Evolutionary conservation across 2,329 filamentous ascomycete species (phyloP).

Genomic region (Colletotrichum sp.): DNA sequence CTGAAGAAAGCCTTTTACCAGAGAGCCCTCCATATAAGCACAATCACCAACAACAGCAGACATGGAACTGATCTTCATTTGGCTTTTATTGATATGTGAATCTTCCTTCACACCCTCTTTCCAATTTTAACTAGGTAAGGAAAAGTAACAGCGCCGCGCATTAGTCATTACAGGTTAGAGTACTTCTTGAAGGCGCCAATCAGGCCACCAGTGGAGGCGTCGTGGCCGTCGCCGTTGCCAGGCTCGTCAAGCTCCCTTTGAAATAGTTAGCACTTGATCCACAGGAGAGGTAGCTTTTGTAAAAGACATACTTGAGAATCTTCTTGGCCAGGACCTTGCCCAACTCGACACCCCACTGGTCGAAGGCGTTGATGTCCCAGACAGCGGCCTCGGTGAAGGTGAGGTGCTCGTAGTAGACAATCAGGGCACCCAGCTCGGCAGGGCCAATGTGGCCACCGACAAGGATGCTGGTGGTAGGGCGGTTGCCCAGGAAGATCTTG

Average conservation of each 20-base stretch:
- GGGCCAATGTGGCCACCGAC: conserved; percentile 92
- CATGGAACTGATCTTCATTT: neutral
- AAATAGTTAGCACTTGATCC: neutral
- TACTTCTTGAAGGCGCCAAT: conserved; percentile 92
- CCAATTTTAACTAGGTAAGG: conserved; percentile 1
- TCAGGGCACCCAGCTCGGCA: conserved; percentile 89
- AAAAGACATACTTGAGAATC: conserved; percentile 60
- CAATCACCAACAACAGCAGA: neutral
- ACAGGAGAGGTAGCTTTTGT: neutral
- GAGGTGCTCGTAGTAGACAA: conserved; percentile 98
- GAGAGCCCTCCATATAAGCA: neutral
- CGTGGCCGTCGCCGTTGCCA: conserved; percentile 77
- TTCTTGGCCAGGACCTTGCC: conserved; percentile 97
- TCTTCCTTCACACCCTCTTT: neutral
- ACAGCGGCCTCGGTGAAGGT: conserved; percentile 97
- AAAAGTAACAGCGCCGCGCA: conserved; percentile 12
- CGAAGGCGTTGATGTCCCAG: conserved; percentile 99
- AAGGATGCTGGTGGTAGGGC: conserved; percentile 93
- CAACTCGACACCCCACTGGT: conserved; percentile 99
- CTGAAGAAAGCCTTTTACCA: neutral
- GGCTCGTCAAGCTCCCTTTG: conserved; percentile 77
- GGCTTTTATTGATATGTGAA: neutral
- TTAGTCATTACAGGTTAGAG: conserved; percentile 48
- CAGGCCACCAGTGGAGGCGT: conserved; percentile 85
- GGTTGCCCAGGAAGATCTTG: conserved; percentile 99